Evolutionary conservation across 2,329 filamentous ascomycete genomes (phyloP).

Genomic region (Ascochyta fabae): DNA sequence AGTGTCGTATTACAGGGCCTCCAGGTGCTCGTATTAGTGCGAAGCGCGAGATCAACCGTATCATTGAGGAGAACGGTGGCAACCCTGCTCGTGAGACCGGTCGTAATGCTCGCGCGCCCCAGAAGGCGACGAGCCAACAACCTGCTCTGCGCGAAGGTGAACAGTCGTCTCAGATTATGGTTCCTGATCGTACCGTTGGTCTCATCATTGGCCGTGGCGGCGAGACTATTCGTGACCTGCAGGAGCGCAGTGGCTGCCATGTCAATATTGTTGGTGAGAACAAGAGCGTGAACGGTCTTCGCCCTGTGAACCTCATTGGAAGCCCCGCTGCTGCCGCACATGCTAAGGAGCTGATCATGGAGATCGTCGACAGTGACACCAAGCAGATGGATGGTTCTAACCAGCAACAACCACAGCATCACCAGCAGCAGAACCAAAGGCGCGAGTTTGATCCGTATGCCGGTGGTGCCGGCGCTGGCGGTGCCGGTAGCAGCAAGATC

Average conservation of each 20-base stretch:
- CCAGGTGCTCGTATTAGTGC: constrained; percentile 75
- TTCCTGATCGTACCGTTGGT: constrained; percentile 89
- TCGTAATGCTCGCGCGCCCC: constrained; percentile 49
- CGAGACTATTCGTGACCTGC: constrained; percentile 90
- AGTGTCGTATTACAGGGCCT: constrained; percentile 84
- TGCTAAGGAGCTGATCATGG: constrained; percentile 87
- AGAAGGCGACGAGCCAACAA: constrained; percentile 46
- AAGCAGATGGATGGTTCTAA: constrained; percentile 50
- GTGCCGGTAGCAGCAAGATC: constrained; percentile 63
- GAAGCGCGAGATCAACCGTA: constrained; percentile 81
- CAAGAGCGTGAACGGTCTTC: constrained; percentile 87
- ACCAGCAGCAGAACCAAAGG: constrained; percentile 32
- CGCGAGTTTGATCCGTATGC: constrained; percentile 46
- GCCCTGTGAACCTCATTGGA: constrained; percentile 90
- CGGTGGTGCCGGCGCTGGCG: constrained; percentile 39
- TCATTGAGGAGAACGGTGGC: constrained; percentile 84
- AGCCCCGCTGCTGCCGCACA: constrained; percentile 74
- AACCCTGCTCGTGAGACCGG: constrained; percentile 50
- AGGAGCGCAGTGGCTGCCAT: constrained; percentile 91
- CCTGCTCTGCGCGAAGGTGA: constrained; percentile 75
- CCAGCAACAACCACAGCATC: constrained; percentile 23
- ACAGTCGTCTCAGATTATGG: constrained; percentile 90
- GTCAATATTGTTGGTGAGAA: constrained; percentile 94
- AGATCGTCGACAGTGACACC: constrained; percentile 92
- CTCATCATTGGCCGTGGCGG: constrained; percentile 93